Base-by-base conservation (phyloP, 495 filamentous ascomycete species). In the Aspergillus carlsbadensis region DNA sequence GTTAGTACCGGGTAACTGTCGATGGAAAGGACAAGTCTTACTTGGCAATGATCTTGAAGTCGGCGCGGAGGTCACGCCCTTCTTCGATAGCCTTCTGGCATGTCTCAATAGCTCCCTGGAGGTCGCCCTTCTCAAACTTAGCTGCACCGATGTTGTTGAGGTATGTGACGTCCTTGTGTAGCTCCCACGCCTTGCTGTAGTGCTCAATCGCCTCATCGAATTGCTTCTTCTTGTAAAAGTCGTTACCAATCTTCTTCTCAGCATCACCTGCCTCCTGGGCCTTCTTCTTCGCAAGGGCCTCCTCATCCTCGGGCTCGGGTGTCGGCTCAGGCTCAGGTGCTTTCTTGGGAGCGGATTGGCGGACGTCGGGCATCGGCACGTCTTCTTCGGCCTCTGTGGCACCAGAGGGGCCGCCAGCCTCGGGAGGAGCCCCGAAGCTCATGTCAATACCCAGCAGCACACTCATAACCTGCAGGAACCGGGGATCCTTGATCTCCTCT, bases 21-120 rank as follows among this genome's bases (percentile, higher is more conserved):
- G n/a, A n/a, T n/a, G n/a, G n/a, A n/a, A n/a, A n/a, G n/a, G 18
- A 20, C 5, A 7, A 41, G 8, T 8, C 70, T 53, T 78, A 91
- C 85, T 98, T 98, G 65, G 94, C 94, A 64, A 98, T 90, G 58
- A 89, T 78, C 82, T 98, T 98, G 78, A 98, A 99, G 74, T 98
- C 95, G 52, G 93, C 90, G 33, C 91, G 85, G 47, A 91, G 80
- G 50, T 88, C 81, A 42, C 95, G 76, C 55, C 92, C 94, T 72
- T 96, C 87, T 66, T 96, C 89, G 47, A 96, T 84, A 10, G 94
- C 94, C 72, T 87, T 84, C 63, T 91, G 83, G 75, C 94, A 98
- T 29, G 84, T 78, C 56, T 92, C 88, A 59, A 99, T 91, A 63
- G 88, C 83, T 26, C 85, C 87, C 65, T 96, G 79, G 68, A 89